Conservation (phyloP, 495 filamentous ascomycete genomes). For the Neurospora sp. region DNA sequence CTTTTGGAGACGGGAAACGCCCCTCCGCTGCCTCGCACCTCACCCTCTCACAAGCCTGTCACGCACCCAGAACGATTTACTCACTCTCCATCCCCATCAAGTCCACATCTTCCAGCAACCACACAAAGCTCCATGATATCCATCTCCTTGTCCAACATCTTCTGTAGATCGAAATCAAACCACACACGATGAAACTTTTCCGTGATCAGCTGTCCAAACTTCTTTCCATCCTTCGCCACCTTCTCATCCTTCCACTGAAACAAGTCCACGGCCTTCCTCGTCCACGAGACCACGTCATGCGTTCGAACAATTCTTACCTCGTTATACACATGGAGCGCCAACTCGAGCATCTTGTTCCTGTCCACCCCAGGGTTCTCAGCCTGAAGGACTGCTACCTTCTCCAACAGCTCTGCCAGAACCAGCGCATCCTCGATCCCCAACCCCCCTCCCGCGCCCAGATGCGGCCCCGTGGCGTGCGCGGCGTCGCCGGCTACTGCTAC, state of each 20-base stretch:
- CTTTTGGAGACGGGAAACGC: too few relatives aligned
- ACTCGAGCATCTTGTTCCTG: slow-evolving; percentile 10
- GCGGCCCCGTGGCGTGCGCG: slow-evolving; percentile 31
- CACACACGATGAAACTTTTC: slow-evolving; percentile 28
- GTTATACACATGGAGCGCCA: slow-evolving; percentile 31
- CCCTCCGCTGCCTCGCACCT: too few relatives aligned
- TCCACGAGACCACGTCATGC: slow-evolving; percentile 26
- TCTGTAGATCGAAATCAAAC: slow-evolving; percentile 27
- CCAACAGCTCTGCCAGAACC: slow-evolving; percentile 32
- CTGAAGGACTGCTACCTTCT: slow-evolving; percentile 3
- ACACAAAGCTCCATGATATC: not conserved
- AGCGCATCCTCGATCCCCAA: slow-evolving; percentile 47
- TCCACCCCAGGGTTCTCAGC: not conserved
- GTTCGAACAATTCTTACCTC: slow-evolving; percentile 25
- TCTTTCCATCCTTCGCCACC: slow-evolving; percentile 19
- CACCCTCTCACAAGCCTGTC: too few relatives aligned
- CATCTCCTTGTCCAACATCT: slow-evolving; percentile 20
- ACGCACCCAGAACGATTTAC: too few relatives aligned
- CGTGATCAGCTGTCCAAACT: slow-evolving; percentile 22
- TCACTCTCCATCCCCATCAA: too few relatives aligned
- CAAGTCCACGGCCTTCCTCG: slow-evolving; percentile 26
- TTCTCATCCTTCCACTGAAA: slow-evolving; percentile 31
- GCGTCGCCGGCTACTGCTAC: slow-evolving; percentile 42
- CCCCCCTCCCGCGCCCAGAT: slow-evolving; percentile 46
- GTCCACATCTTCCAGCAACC: too few relatives aligned